Evolutionary conservation across 2,329 filamentous ascomycete genomes (phyloP), one percentile per base, ranked within the genome.

Genomic region (Botrytis fabae): DNA sequence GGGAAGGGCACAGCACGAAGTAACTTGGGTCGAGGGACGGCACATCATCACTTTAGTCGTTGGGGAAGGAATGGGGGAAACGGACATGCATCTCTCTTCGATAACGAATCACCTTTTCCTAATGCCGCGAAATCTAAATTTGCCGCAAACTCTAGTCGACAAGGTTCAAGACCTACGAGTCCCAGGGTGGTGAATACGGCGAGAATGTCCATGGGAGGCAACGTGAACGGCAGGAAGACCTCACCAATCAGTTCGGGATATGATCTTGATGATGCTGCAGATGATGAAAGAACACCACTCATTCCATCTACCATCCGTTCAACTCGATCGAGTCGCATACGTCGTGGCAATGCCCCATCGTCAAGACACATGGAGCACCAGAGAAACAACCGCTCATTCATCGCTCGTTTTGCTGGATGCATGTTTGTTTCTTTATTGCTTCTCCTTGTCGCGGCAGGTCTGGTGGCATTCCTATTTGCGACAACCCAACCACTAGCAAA

Each of bases 261-360:
- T 78, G 94, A 97, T 78, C 88, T 95, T 77, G 94, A 97, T 81
- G 94, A 95, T 60, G 89, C 91, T 16, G 94, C 92, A 57, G 94
- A 97, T 79, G 93, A 97, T 80, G 96, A 98, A 83, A 90, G 92
- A 63, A 96, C 94, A 4, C 96, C 95, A 14, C 86, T 98, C 62
- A 88, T 97, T 22, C 80, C 79, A 22, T 81, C 79, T 16, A 87
- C 89, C 2, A 83, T 90, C 38, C 90, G 92, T 46, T 89, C 89
- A 65, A 87, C 87, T 32, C 87, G 89, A 69, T 88, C 90, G 74
- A 86, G 86, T 71, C 81, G 84, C 70, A 82, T 81, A 46, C 87
- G 92, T 59, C 85, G 88, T 61, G 85, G 86, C 12, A 84, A 85
- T 64, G 87, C 85, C 75, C 83, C 84, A 4, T 91, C 87, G 51